phyloP scores from a whole-genome alignment of 2,329 filamentous ascomycete genomes.

The Penicillium rolfsii region DNA sequence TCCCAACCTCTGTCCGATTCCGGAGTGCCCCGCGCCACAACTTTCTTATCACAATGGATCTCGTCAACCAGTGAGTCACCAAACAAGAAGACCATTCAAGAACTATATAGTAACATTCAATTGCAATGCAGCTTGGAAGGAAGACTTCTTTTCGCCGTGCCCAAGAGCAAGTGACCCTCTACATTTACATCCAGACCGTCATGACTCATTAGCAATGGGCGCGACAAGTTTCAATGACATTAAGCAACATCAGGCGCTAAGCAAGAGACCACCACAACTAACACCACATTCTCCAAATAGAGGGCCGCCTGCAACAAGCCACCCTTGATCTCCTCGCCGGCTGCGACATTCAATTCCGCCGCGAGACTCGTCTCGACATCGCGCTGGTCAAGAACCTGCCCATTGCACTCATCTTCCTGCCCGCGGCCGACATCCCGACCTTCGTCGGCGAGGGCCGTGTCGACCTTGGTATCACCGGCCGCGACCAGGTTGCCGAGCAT shows the following conservation, averaged over 20 bases:
- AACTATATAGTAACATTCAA: slow-evolving; percentile 31
- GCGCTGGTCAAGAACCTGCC: slow-evolving; percentile 96
- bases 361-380: slow-evolving; percentile 94
- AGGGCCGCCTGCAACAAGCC: slow-evolving; percentile 89
- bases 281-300: slow-evolving; percentile 51
- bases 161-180: slow-evolving; percentile 75
- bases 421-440: slow-evolving; percentile 94
- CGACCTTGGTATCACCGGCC: slow-evolving; percentile 91
- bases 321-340: slow-evolving; percentile 89
- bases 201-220: slow-evolving; percentile 26
- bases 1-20: not conserved
- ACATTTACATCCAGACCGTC: not conserved
- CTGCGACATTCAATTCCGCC: slow-evolving; percentile 93
- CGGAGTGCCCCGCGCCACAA: slow-evolving; percentile 27
- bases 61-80: slow-evolving; percentile 62
- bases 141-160: slow-evolving; percentile 93
- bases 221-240: slow-evolving; percentile 2
- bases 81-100: slow-evolving; percentile 7
- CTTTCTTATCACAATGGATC: slow-evolving; percentile 55
- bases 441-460: slow-evolving; percentile 95
- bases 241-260: slow-evolving; percentile 8
- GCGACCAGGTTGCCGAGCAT: slow-evolving; percentile 90
- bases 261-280: slow-evolving; percentile 4
- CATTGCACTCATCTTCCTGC: slow-evolving; percentile 94
- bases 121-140: slow-evolving; percentile 74